These are phyloP conservation scores for Edaphochlamys debaryana DNA, from an alignment of 139 green algal species.

Conservation along the genomic window DNA sequence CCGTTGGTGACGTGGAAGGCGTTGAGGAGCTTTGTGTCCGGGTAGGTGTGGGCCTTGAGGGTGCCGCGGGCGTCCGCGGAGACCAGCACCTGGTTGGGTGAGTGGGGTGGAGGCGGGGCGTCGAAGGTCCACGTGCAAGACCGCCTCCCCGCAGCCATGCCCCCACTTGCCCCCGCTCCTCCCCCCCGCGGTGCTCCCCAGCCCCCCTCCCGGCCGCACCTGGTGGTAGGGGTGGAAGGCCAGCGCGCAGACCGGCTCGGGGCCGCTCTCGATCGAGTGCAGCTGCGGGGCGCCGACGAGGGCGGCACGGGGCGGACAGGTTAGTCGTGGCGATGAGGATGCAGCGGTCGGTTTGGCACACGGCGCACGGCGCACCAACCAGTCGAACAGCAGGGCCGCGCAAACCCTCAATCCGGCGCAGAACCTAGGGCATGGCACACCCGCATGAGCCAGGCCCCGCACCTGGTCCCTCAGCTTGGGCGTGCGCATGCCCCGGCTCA, in stretches of 20 bases:
- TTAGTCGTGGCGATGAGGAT: no score
- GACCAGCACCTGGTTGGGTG: constrained; percentile 9
- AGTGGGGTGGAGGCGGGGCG: no score
- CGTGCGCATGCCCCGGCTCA: constrained; percentile 37
- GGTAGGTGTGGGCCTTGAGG: constrained; percentile 72
- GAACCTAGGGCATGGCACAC: no score
- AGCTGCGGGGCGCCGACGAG: neutral
- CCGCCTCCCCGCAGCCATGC: no score
- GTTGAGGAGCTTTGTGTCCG: constrained; percentile 53
- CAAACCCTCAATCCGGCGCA: no score
- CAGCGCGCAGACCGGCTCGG: constrained; percentile 57
- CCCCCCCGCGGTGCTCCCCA: no score
- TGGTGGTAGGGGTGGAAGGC: constrained; percentile 82
- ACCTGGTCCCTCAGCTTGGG: constrained; percentile 66
- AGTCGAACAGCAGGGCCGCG: no score
- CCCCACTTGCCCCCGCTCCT: neutral
- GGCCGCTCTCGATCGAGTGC: constrained; percentile 13
- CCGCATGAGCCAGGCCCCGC: no score
- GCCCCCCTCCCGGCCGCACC: neutral
- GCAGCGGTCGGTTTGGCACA: no score
- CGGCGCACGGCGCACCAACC: no score
- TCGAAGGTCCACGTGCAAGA: no score
- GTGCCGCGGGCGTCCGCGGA: constrained; percentile 67
- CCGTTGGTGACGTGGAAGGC: constrained; percentile 60
- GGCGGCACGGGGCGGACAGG: no score